Evolutionary conservation across 192 early-diverging fungal species (phyloP), one percentile per base, ranked within the genome.

Genomic region (Podila epicladia): DNA sequence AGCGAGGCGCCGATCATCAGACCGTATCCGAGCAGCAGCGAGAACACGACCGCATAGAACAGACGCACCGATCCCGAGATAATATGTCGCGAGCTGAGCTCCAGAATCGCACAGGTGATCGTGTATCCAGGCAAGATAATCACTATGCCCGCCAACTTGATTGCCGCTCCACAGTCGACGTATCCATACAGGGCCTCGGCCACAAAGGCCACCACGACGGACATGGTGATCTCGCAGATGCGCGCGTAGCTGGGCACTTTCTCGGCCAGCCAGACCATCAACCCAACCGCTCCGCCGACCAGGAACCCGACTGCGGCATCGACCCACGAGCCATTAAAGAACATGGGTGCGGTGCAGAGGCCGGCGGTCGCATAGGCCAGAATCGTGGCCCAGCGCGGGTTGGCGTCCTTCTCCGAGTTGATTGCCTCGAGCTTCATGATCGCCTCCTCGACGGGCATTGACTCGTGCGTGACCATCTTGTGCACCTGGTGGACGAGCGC

Each of bases 41-140:
- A 93, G 24, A 89, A 92, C 19, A 95, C 88, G 20, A 98, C 77
- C 17, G 94, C 89, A 69, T 92, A 92, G 33, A 97, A 91, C 64
- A 97, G 85, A 5, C 95, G 89, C 20, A 97, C 95, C 0, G 94
- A 92, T 48, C 97, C 97, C 1, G 94, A 91, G 38, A 98, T 93
- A 73, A 97, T 86, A 73, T 98, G 96, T 22, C 94, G 86, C 12
- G 95, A 94, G 9, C 92, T 91, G 62, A 98, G 84, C 65, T 98
- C 97, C 55, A 95, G 93, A 69, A 98, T 94, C 45, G 91, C 84
- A 32, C 92, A 86, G 15, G 97, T 94, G 69, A 98, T 88, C 0
- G 89, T 86, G 59, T 96, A 89, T 7, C 97, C 97, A 0, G 93
- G 92, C n/a, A 93, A 84, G 51, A 94, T 71, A 74, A 91, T 87